Evolutionary conservation across 306 rosid species (phyloP), one percentile per base, ranked within the genome.

Genomic region (Glycyrrhiza uralensis): DNA sequence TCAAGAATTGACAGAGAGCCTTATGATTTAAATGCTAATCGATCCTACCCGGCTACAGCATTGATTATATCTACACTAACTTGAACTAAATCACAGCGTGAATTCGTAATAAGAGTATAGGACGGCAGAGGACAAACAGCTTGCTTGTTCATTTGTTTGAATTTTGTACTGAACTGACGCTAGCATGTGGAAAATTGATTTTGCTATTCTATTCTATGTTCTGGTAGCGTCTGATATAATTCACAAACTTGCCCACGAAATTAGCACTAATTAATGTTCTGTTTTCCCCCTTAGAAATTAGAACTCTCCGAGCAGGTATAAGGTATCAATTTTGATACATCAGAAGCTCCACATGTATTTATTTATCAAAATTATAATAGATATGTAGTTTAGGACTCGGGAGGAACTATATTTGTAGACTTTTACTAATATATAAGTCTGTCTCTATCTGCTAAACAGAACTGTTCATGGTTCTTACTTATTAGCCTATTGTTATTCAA

Each of bases 1-100:
- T 38, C 6, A 38, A 15, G 33, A 46, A 19, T 61, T 60, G 67
- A 61, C 32, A 18, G 8, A 35, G 12, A 59, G 66, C 30, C 68
- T 36, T 61, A 42, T 23, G 54, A 63, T 41, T 63, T 41, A 63
- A 41, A n/a, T 63, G 70, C 70, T 63, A n/a, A 39, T 63, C 69
- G 22, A 20, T 63, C 69, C 68, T 41, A 63, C 23, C 22, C 26
- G 19, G 36, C 54, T 64, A 62, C n/a, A 62, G 12, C 23, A 47
- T 38, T 62, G 22, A 20, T 39, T 62, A 38, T 62, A 52, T n/a
- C n/a, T n/a, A n/a, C n/a, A n/a, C 35, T 24, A 28, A 39, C 22
- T 36, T 22, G 7, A 62, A 39, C 69, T 36, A 4, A 49, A 59
- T 12, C 3, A 24, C 4, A 2, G 28, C 28, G 2, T 41, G 35